These are phyloP conservation scores for Xylariaceae sp. DNA, from an alignment of 2,329 filamentous ascomycete species.

Conservation along the genomic window DNA sequence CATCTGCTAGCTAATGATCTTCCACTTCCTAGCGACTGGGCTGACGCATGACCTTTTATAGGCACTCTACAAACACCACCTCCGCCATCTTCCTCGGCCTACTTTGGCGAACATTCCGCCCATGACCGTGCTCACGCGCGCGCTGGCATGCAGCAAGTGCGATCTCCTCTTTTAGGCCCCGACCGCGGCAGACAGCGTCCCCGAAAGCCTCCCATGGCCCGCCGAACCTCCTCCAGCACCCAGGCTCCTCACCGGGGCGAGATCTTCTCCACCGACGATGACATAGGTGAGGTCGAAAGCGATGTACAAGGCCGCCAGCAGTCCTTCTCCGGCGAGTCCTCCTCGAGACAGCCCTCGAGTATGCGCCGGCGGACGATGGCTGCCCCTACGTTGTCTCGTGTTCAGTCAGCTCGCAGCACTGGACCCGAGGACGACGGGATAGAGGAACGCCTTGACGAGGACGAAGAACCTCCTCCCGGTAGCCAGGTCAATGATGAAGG, in stretches of 20 bases:
- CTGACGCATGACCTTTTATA: slow-evolving; percentile 24
- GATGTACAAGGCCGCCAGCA: slow-evolving; percentile 49
- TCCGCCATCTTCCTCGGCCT: slow-evolving; percentile 26
- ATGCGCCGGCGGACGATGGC: slow-evolving; percentile 38
- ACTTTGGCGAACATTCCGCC: slow-evolving; percentile 35
- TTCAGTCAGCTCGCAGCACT: slow-evolving; percentile 40
- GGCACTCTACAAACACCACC: slow-evolving; percentile 36
- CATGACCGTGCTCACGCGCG: slow-evolving; percentile 41
- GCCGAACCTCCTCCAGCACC: slow-evolving; percentile 70
- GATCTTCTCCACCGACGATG: slow-evolving; percentile 89
- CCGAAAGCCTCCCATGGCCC: slow-evolving; percentile 70
- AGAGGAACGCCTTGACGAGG: slow-evolving; percentile 29
- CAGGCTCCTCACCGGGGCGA: slow-evolving; percentile 76
- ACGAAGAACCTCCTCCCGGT: slow-evolving; percentile 30
- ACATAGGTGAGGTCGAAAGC: slow-evolving; percentile 73
- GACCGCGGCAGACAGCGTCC: slow-evolving; percentile 53
- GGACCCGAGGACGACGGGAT: slow-evolving; percentile 31
- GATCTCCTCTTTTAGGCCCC: slow-evolving; percentile 45
- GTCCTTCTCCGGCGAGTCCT: slow-evolving; percentile 18
- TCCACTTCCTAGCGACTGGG: slow-evolving; percentile 10
- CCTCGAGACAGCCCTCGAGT: slow-evolving; percentile 31
- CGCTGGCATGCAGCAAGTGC: slow-evolving; percentile 35
- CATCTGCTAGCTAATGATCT: slow-evolving; percentile 1
- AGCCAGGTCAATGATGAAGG: slow-evolving; percentile 38
- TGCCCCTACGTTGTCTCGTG: slow-evolving; percentile 39